A percentile compares a stretch with the other conserved stretches of the same genome.
Conservation (phyloP, 1,139 yeast genomes). For the Debaryomycetaceae sp. region DNA sequence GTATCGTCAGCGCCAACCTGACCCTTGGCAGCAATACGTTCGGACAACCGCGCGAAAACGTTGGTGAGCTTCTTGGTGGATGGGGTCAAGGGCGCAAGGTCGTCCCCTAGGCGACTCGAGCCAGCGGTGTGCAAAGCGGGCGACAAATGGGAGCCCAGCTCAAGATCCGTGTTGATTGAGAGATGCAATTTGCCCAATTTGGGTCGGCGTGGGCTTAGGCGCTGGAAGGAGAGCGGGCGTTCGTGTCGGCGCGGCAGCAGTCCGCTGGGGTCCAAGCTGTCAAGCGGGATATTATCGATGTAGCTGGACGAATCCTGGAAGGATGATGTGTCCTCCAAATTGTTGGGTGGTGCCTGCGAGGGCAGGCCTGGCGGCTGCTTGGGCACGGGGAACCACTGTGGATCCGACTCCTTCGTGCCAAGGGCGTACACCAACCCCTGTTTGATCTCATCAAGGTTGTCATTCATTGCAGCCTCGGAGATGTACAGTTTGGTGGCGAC, state of each 20-base stretch:
- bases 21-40: constrained; percentile 33
- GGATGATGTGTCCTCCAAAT: no score
- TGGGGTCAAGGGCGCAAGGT: constrained; percentile 15
- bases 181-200: not conserved
- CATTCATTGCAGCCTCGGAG: constrained; percentile 24
- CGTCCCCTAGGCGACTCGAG: constrained; percentile 6
- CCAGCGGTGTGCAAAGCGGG: constrained; percentile 5
- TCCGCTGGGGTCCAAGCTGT: constrained; percentile 8
- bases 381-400: constrained; percentile 31
- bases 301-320: constrained; percentile 13
- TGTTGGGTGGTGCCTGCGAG: constrained; percentile 4
- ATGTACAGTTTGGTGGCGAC: constrained; percentile 11
- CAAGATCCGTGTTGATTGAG: constrained; percentile 3
- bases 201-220: constrained; percentile 2
- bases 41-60: constrained; percentile 33
- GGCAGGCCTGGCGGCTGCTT: constrained; percentile 8
- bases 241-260: constrained; percentile 8
- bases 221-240: constrained; percentile 8
- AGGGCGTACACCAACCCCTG: constrained; percentile 37
- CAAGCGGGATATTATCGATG: constrained; percentile 21
- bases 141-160: constrained; percentile 4
- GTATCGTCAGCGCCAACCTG: constrained; percentile 2
- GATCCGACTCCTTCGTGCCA: constrained; percentile 23
- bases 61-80: constrained; percentile 23
- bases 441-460: constrained; percentile 31